Conservation (phyloP, 1,284 basidiomycete genomes). For the Cryptococcus jaspeensis region DNA sequence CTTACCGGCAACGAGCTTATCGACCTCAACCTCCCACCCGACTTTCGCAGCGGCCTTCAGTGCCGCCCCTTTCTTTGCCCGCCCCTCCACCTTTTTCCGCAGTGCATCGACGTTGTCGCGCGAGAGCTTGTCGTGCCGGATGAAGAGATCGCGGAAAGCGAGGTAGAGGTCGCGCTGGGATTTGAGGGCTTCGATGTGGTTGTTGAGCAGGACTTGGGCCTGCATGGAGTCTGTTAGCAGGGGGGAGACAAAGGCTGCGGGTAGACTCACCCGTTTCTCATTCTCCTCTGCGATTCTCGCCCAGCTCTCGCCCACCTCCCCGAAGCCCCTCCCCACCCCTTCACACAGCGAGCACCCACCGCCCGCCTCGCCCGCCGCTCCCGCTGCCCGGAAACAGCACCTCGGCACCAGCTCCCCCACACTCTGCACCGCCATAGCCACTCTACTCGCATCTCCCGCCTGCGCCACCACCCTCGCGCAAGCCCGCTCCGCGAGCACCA, state of each 20-base stretch:
- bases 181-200: slow-evolving; percentile 53
- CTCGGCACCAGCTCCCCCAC: slow-evolving; percentile 60
- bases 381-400: slow-evolving; percentile 51
- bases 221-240: slow-evolving; percentile 13
- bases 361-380: slow-evolving; percentile 10
- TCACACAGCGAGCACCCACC: slow-evolving; percentile 75
- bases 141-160: slow-evolving; percentile 77
- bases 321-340: slow-evolving; percentile 72
- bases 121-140: slow-evolving; percentile 74
- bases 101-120: slow-evolving; percentile 80
- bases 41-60: slow-evolving; percentile 56
- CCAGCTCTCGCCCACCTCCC: slow-evolving; percentile 65
- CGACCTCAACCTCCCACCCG: slow-evolving; percentile 77
- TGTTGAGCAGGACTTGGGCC: slow-evolving; percentile 15
- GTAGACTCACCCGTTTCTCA: slow-evolving; percentile 67
- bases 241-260: not conserved
- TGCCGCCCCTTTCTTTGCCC: slow-evolving; percentile 70
- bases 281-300: slow-evolving; percentile 72
- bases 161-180: slow-evolving; percentile 82
- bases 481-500: slow-evolving; percentile 77
- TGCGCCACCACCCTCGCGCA: slow-evolving; percentile 81
- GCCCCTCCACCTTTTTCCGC: slow-evolving; percentile 75
- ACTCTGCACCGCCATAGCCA: slow-evolving; percentile 77
- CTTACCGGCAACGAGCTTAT: slow-evolving; percentile 58
- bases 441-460: slow-evolving; percentile 74